Evolutionary conservation across 2,329 filamentous ascomycete genomes (phyloP).

Genomic region (Diaporthe sp.): DNA sequence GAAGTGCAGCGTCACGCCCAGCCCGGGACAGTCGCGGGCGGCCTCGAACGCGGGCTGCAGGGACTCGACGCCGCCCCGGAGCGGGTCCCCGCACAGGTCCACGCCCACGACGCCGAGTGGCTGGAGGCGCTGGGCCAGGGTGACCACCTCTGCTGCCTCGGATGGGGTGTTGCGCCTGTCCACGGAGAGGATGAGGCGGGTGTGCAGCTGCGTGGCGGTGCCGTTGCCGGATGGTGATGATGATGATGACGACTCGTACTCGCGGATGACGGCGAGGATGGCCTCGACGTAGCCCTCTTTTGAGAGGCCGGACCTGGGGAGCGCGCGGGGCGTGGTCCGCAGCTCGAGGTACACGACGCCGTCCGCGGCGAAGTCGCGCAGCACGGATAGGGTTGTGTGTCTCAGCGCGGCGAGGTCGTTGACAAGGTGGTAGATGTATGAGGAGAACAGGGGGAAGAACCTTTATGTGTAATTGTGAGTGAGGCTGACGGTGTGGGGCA

Average conservation of each 20-base stretch:
- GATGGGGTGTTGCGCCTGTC: slow-evolving; percentile 74
- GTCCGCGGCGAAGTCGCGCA: slow-evolving; percentile 76
- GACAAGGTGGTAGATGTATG: slow-evolving; percentile 83
- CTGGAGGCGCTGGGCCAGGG: slow-evolving; percentile 71
- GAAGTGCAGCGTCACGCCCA: slow-evolving; percentile 83
- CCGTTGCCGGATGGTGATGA: background rate
- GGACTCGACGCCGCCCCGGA: slow-evolving; percentile 70
- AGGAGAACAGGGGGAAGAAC: slow-evolving; percentile 84
- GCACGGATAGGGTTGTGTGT: slow-evolving; percentile 75
- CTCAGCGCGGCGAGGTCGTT: slow-evolving; percentile 71
- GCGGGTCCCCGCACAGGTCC: slow-evolving; percentile 85
- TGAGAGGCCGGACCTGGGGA: slow-evolving; percentile 63
- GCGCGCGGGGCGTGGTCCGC: slow-evolving; percentile 81
- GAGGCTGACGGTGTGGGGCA: background rate
- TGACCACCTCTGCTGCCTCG: slow-evolving; percentile 75
- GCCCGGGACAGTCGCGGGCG: slow-evolving; percentile 64
- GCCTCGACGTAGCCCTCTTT: slow-evolving; percentile 75
- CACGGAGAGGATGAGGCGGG: slow-evolving; percentile 79
- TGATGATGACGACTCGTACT: slow-evolving; percentile 56
- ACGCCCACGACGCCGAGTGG: slow-evolving; percentile 75
- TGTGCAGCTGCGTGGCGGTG: slow-evolving; percentile 59
- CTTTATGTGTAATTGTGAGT: slow-evolving; percentile 55
- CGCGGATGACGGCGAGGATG: slow-evolving; percentile 74
- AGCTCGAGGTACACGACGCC: slow-evolving; percentile 85
- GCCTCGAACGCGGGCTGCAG: slow-evolving; percentile 72